Evolutionary conservation across 164 flowering plant genomes (phyloP), one percentile per base, ranked within the genome.

Genomic region (Houttuynia cordata): DNA sequence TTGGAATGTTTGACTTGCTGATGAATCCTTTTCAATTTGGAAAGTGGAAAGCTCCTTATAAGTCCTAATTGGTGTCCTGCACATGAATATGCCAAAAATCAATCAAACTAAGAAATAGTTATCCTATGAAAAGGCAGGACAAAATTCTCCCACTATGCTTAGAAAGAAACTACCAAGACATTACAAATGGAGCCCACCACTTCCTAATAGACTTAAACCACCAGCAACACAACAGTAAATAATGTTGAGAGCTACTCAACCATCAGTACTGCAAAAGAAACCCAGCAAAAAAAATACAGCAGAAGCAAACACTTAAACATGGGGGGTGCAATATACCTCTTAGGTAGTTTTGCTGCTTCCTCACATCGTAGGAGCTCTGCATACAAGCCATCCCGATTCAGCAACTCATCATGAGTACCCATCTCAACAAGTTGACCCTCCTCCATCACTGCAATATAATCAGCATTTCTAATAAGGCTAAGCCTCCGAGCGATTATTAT

Each of bases 381-480:
- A 74, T 93, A 90, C 40, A 93, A 74, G 56, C 97, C 96, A 81
- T 83, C 87, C 59, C 78, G 71, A 54, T 69, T 61, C 55, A 82
- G 56, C 64, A 93, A 70, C 69, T 93, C 98, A 72, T 90, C 98
- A 82, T 93, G 98, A 12, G 98, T 93, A 60, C 98, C 97, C 88
- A 90, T 90, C 77, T 93, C 98, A 67, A 93, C 94, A 68, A 93
- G 94, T 62, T 83, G 98, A 45, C 98, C 98, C 67, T 93, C 98
- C 77, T 93, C 98, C 98, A 93, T 93, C 64, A 90, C 98, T 72
- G 98, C 98, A 62, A 93, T 90, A 71, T 83, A 93, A 71, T 93
- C 98, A 75, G 96, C 98, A 82, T 93, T 93, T 62, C 79, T 82
- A 30, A 93, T 93, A 20, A 93, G 87, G 74, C 97, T 82, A 63